These are phyloP conservation scores for Pseudocercospora macadamiae DNA, from an alignment of 2,329 filamentous ascomycete genomes.

Conservation along the genomic window DNA sequence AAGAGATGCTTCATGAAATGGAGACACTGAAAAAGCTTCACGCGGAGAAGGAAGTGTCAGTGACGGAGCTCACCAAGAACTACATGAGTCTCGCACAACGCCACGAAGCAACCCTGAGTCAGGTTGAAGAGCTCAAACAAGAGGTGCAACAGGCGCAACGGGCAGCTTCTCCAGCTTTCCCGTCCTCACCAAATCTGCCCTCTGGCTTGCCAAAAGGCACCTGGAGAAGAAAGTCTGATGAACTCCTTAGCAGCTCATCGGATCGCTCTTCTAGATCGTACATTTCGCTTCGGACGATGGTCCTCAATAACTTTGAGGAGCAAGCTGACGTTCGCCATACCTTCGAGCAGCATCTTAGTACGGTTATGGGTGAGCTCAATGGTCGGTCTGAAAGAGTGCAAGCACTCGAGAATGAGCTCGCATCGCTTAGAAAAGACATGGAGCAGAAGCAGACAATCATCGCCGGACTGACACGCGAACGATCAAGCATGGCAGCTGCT, in stretches of 20 bases:
- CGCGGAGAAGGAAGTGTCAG: constrained; percentile 74
- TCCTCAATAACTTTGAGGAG: constrained; percentile 79
- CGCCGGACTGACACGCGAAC: constrained; percentile 86
- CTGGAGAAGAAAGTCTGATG: constrained; percentile 44
- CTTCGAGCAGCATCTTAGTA: constrained; percentile 88
- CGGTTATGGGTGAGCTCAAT: constrained; percentile 90
- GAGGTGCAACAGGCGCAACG: constrained; percentile 71
- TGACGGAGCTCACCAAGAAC: constrained; percentile 72
- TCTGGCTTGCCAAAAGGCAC: constrained; percentile 59
- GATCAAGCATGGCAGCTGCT: constrained; percentile 79
- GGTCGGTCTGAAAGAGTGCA: constrained; percentile 85
- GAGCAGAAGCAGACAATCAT: constrained; percentile 96
- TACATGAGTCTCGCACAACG: constrained; percentile 82
- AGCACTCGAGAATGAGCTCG: constrained; percentile 82
- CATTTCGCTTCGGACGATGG: constrained; percentile 84
- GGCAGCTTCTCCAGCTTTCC: constrained; percentile 31
- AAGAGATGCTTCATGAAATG: constrained; percentile 72
- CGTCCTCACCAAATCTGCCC: constrained; percentile 26
- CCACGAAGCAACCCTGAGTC: constrained; percentile 78
- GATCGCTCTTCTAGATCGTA: constrained; percentile 93
- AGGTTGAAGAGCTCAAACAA: constrained; percentile 88
- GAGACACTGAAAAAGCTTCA: constrained; percentile 71
- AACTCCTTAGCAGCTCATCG: constrained; percentile 49
- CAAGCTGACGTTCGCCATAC: constrained; percentile 84
- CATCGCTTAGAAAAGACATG: constrained; percentile 89